A percentile compares a stretch with the other conserved stretches of the same genome.
Conservation (phyloP, 805 yeast species). For the Soucietia sequanensis region DNA sequence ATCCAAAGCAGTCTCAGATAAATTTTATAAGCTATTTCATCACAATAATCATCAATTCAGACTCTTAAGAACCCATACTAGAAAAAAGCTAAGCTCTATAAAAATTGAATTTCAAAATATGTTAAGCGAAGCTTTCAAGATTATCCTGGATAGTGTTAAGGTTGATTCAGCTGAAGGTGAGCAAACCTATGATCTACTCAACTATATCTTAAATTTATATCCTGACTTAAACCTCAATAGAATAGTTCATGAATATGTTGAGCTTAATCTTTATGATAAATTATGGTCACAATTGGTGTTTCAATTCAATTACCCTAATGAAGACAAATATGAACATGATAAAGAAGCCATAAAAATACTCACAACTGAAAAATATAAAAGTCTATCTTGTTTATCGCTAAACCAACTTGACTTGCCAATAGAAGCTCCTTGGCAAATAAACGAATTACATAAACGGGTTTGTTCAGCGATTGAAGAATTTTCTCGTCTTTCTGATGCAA, state of each 20-base stretch:
- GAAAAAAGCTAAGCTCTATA: constrained; percentile 24
- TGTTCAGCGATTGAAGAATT: constrained; percentile 53
- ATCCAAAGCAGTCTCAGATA: constrained; percentile 38
- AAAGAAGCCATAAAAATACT: constrained; percentile 24
- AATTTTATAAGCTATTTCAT: constrained; percentile 38
- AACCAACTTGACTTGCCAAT: constrained; percentile 51
- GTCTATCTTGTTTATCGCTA: constrained; percentile 41
- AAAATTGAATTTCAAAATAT: constrained; percentile 30
- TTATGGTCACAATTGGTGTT: constrained; percentile 54
- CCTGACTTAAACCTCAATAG: constrained; percentile 48
- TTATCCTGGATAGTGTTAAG: constrained; percentile 39
- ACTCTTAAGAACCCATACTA: constrained; percentile 26
- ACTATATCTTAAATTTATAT: constrained; percentile 26
- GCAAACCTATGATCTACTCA: constrained; percentile 28
- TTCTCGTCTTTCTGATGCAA: constrained; percentile 41
- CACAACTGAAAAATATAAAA: constrained; percentile 29
- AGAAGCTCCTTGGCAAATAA: constrained; percentile 38
- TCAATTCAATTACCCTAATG: constrained; percentile 30
- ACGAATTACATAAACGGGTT: constrained; percentile 40
- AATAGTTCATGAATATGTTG: constrained; percentile 69
- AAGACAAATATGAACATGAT: constrained; percentile 17
- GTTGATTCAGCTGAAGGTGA: constrained; percentile 34
- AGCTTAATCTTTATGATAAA: constrained; percentile 61
- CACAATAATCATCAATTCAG: constrained; percentile 37
- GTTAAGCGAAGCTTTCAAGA: constrained; percentile 32